Evolutionary conservation across 176 grass and related monocot genomes (phyloP).

Genomic region (Tillandsia fasciculata): DNA sequence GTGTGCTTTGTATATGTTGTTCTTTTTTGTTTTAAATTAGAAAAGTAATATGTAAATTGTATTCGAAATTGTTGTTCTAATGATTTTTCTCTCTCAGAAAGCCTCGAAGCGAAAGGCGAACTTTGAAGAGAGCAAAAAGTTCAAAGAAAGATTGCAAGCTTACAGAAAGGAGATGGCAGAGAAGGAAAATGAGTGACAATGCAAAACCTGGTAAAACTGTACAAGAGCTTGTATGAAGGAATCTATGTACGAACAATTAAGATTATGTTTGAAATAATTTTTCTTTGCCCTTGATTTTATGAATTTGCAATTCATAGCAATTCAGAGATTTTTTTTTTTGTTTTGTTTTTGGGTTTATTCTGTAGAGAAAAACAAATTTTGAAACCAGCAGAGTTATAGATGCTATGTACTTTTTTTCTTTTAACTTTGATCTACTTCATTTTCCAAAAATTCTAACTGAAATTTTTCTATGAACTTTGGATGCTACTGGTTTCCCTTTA

Average conservation of each 20-base stretch:
- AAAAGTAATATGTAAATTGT: background rate
- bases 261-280: background rate
- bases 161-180: slow-evolving; percentile 74
- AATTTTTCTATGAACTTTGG: no score
- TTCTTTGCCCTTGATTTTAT: background rate
- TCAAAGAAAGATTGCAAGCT: slow-evolving; percentile 69
- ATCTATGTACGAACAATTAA: background rate
- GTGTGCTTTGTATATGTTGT: slow-evolving; percentile 20
- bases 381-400: no score
- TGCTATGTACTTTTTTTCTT: no score
- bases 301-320: background rate
- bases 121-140: slow-evolving; percentile 79
- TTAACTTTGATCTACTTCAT: no score
- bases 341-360: background rate
- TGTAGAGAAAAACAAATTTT: background rate
- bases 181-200: slow-evolving; percentile 28
- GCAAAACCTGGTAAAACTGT: slow-evolving; percentile 6
- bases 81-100: slow-evolving; percentile 46
- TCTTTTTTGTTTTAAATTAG: slow-evolving; percentile 1
- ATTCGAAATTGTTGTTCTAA: background rate
- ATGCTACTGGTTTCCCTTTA: no score
- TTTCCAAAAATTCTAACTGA: no score
- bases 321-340: background rate
- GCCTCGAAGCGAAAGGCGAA: slow-evolving; percentile 80
- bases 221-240: background rate